Evolutionary conservation across 2,329 filamentous ascomycete genomes (phyloP).

Genomic region (Venturia pyrina): DNA sequence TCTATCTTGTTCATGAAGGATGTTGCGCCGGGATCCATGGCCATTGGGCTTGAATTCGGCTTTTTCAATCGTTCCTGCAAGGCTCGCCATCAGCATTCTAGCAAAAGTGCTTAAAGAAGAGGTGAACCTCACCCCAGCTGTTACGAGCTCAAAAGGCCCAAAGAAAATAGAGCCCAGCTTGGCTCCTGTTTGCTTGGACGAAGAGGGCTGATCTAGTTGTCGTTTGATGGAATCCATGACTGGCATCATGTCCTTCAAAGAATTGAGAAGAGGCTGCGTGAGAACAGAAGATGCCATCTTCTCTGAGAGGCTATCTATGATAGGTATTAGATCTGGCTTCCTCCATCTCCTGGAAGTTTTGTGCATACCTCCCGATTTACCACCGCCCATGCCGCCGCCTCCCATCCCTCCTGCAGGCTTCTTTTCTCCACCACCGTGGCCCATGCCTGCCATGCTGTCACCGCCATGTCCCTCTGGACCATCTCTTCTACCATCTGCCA

Average conservation of each 20-base stretch:
- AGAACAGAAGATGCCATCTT: not conserved
- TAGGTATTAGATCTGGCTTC: not conserved
- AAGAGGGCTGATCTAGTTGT: not conserved
- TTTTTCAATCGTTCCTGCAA: not conserved
- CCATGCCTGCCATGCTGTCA: not conserved
- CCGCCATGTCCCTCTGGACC: not conserved
- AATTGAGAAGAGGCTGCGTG: not conserved
- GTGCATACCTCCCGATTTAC: not conserved
- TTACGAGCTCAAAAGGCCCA: not conserved
- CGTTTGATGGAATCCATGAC: not conserved
- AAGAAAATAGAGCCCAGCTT: not conserved
- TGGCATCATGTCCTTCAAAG: not conserved
- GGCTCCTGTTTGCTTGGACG: not conserved
- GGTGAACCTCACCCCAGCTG: not conserved
- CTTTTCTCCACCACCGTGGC: not conserved
- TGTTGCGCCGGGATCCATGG: conserved; percentile 1
- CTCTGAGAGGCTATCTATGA: not conserved
- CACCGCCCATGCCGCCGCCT: not conserved
- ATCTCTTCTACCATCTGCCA: not conserved
- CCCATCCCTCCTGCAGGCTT: not conserved
- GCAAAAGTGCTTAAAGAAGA: not conserved
- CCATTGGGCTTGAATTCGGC: not conserved
- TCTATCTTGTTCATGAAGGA: not conserved
- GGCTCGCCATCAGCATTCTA: not conserved
- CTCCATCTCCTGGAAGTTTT: not conserved